These are phyloP conservation scores for Cochlearia excelsa DNA, from an alignment of 345 rosid genomes.

Conservation along the genomic window DNA sequence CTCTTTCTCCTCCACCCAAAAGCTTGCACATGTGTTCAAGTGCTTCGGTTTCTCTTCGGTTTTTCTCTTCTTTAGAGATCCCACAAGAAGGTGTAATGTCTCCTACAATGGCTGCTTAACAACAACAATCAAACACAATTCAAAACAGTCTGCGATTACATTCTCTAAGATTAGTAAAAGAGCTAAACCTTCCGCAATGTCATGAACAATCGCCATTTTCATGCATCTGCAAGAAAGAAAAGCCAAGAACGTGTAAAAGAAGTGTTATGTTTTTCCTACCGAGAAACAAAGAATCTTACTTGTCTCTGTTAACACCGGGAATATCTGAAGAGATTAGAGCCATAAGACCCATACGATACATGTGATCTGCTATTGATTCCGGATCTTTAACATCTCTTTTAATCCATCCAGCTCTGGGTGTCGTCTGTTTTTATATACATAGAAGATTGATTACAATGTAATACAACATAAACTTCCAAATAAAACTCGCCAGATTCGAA, in stretches of 20 bases:
- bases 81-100: slow-evolving; percentile 92
- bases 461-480: too few relatives aligned
- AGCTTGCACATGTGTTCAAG: slow-evolving; percentile 87
- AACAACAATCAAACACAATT: not conserved
- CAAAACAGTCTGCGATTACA: not conserved
- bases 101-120: slow-evolving; percentile 82
- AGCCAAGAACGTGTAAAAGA: not conserved
- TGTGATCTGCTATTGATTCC: slow-evolving; percentile 87
- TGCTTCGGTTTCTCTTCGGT: slow-evolving; percentile 76
- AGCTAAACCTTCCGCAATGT: slow-evolving; percentile 78
- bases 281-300: slow-evolving; percentile 39
- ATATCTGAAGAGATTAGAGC: slow-evolving; percentile 71
- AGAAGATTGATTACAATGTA: too few relatives aligned
- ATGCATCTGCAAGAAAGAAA: slow-evolving; percentile 58
- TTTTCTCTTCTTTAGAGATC: slow-evolving; percentile 84
- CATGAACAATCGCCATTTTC: slow-evolving; percentile 95
- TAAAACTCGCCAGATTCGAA: too few relatives aligned
- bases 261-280: not conserved
- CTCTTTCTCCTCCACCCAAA: slow-evolving; percentile 80
- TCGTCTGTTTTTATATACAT: slow-evolving; percentile 45
- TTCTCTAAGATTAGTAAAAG: not conserved
- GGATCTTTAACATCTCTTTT: slow-evolving; percentile 67
- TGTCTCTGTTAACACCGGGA: slow-evolving; percentile 81
- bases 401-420: slow-evolving; percentile 93
- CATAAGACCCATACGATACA: slow-evolving; percentile 97